These are phyloP conservation scores for Lactarius hatsudake DNA, from an alignment of 768 basidiomycete genomes.

Conservation along the genomic window DNA sequence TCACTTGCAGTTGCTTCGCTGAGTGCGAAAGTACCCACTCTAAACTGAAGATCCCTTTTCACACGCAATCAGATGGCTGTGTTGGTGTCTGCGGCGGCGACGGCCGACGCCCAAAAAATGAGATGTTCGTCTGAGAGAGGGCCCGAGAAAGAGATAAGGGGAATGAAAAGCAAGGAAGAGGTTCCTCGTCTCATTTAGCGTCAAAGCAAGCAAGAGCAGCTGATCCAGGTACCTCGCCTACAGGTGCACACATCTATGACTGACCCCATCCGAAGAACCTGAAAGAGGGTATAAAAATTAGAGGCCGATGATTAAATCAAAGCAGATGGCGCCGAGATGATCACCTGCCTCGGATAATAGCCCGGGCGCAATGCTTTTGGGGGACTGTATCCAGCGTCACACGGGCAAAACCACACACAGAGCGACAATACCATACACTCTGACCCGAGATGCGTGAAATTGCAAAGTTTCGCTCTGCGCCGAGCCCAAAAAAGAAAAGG, in stretches of 20 bases:
- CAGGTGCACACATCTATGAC: neutral
- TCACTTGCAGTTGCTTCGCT: conserved; percentile 11
- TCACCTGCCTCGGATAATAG: neutral
- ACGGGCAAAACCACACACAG: neutral
- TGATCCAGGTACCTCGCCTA: neutral
- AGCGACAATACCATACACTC: neutral
- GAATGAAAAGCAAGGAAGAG: too few species aligned
- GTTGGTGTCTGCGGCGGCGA: neutral
- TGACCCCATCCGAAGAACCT: neutral
- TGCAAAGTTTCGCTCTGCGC: neutral
- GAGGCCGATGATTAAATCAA: neutral
- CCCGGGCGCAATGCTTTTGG: neutral
- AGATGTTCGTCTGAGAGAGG: too few species aligned
- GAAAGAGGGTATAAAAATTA: neutral
- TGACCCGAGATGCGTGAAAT: neutral
- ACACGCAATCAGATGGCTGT: conserved; percentile 3
- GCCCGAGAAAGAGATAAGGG: too few species aligned
- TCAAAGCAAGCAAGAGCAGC: neutral
- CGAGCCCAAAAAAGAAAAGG: neutral
- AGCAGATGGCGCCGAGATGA: neutral
- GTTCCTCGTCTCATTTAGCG: neutral
- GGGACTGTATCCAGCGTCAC: neutral
- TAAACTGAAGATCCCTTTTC: neutral
- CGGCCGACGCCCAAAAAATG: neutral
- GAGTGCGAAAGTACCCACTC: conserved; percentile 18